Percentiles rank a stretch among this genome's conserved stretches.
Conservation (phyloP, 2,329 filamentous ascomycete species). For the Colletotrichum sp. region DNA sequence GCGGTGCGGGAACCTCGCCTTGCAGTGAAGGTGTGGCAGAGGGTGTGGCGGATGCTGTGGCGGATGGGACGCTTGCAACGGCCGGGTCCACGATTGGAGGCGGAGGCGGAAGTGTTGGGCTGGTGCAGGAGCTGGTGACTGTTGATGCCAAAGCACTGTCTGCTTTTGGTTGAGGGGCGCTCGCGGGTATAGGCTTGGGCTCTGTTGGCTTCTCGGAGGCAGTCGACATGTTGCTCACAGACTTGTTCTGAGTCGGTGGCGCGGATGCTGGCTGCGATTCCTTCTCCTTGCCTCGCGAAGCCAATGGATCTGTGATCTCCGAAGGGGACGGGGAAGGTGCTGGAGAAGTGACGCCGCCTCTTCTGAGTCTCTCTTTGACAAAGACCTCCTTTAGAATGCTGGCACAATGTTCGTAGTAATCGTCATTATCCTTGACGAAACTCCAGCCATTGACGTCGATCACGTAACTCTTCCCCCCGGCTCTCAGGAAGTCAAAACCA, state of each 20-base stretch:
- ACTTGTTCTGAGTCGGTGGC: conserved; percentile 13
- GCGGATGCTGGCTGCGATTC: conserved; percentile 32
- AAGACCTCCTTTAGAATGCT: conserved; percentile 89
- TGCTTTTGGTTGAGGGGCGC: conserved; percentile 33
- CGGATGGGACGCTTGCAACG: conserved; percentile 34
- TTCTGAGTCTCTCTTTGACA: conserved; percentile 75
- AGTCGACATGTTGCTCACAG: not conserved
- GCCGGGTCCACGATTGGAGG: conserved; percentile 23
- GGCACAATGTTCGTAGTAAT: conserved; percentile 93
- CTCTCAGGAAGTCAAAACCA: conserved; percentile 91
- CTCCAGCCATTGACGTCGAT: conserved; percentile 99
- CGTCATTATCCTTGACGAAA: conserved; percentile 99
- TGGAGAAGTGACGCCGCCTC: conserved; percentile 63
- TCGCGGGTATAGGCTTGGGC: conserved; percentile 4
- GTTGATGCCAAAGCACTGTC: conserved; percentile 36
- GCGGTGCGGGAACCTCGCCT: conserved; percentile 30
- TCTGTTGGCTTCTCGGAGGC: conserved; percentile 17
- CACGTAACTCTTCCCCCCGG: conserved; percentile 89
- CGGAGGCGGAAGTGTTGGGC: conserved; percentile 37
- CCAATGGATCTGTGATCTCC: conserved; percentile 41
- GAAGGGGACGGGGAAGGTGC: conserved; percentile 52
- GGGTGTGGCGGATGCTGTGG: conserved; percentile 39
- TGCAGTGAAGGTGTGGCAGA: conserved; percentile 44
- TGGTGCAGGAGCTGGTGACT: conserved; percentile 39
- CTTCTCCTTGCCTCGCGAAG: conserved; percentile 41